Evolutionary conservation across 1,284 basidiomycete genomes (phyloP).

Genomic region (Tranzscheliella williamsii): DNA sequence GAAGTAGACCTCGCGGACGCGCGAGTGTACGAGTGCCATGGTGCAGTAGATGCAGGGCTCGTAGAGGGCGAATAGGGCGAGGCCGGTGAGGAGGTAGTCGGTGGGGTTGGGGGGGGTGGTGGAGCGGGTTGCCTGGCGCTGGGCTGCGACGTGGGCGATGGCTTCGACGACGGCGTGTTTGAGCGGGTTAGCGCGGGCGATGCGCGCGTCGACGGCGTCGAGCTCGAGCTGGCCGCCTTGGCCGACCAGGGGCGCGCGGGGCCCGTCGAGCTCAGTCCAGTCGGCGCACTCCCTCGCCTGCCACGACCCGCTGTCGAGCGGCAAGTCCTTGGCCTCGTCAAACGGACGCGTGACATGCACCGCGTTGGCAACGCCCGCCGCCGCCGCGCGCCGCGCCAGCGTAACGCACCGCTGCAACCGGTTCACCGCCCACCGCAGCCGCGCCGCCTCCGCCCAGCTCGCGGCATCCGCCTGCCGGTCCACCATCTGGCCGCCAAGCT

Average conservation of each 20-base stretch:
- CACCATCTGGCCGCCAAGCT: slow-evolving; percentile 25
- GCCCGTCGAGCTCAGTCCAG: slow-evolving; percentile 12
- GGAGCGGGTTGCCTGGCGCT: neutral
- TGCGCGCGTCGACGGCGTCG: slow-evolving; percentile 47
- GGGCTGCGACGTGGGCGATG: slow-evolving; percentile 31
- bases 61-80: slow-evolving; percentile 53
- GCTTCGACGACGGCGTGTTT: slow-evolving; percentile 52
- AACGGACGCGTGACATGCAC: slow-evolving; percentile 42
- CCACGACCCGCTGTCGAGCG: neutral
- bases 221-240: slow-evolving; percentile 27
- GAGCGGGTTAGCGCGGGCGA: slow-evolving; percentile 43
- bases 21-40: slow-evolving; percentile 58
- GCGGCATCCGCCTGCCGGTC: slow-evolving; percentile 37
- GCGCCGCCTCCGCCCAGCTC: slow-evolving; percentile 13
- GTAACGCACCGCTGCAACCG: slow-evolving; percentile 22
- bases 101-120: slow-evolving; percentile 25
- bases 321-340: neutral
- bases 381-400: slow-evolving; percentile 20
- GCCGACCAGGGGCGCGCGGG: slow-evolving; percentile 8
- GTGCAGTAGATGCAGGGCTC: slow-evolving; percentile 58
- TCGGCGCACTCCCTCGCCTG: slow-evolving; percentile 11
- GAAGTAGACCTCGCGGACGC: slow-evolving; percentile 50
- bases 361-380: slow-evolving; percentile 11
- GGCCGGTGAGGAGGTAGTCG: slow-evolving; percentile 56
- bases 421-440: slow-evolving; percentile 24